A percentile compares a stretch with the other conserved stretches of the same genome.
These are phyloP conservation scores for Phylloboletellus chloephorus DNA, from an alignment of 1,284 basidiomycete species.

Conservation along the genomic window DNA sequence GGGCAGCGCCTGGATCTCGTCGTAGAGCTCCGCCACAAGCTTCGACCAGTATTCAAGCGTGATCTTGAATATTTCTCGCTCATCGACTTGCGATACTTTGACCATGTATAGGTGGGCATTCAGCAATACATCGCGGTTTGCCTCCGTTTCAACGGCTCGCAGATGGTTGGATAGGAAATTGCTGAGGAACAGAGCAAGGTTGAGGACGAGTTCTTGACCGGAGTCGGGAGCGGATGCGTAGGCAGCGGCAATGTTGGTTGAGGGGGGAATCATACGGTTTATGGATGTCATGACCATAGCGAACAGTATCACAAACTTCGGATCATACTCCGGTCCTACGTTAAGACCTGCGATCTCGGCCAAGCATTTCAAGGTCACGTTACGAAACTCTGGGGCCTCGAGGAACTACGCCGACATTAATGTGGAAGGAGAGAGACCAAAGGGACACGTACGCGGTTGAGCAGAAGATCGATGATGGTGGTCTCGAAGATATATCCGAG, in stretches of 20 bases:
- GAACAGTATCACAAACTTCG: slow-evolving; percentile 97
- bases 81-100: slow-evolving; percentile 97
- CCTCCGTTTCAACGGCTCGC: slow-evolving; percentile 86
- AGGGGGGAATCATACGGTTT: slow-evolving; percentile 97
- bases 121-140: slow-evolving; percentile 88
- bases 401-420: slow-evolving; percentile 66
- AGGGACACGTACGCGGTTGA: slow-evolving; percentile 67
- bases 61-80: slow-evolving; percentile 99
- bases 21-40: slow-evolving; percentile 97
- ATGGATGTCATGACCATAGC: slow-evolving; percentile 97
- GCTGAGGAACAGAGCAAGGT: slow-evolving; percentile 93
- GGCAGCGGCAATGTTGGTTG: slow-evolving; percentile 90
- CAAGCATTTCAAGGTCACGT: slow-evolving; percentile 95
- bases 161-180: slow-evolving; percentile 95
- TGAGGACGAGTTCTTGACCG: slow-evolving; percentile 96
- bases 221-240: slow-evolving; percentile 89
- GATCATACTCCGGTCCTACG: slow-evolving; percentile 97
- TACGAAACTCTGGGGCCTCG: slow-evolving; percentile 95
- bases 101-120: slow-evolving; percentile 99
- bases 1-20: slow-evolving; percentile 91
- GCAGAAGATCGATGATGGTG: slow-evolving; percentile 90
- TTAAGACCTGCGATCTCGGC: slow-evolving; percentile 95
- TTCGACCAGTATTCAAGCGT: slow-evolving; percentile 99
- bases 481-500: slow-evolving; percentile 99
- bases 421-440: slow-evolving; percentile 6